A percentile compares a stretch with the other conserved stretches of the same genome.
These are phyloP conservation scores for Dichomitus squalens DNA, from an alignment of 1,284 basidiomycete genomes.

Conservation along the genomic window DNA sequence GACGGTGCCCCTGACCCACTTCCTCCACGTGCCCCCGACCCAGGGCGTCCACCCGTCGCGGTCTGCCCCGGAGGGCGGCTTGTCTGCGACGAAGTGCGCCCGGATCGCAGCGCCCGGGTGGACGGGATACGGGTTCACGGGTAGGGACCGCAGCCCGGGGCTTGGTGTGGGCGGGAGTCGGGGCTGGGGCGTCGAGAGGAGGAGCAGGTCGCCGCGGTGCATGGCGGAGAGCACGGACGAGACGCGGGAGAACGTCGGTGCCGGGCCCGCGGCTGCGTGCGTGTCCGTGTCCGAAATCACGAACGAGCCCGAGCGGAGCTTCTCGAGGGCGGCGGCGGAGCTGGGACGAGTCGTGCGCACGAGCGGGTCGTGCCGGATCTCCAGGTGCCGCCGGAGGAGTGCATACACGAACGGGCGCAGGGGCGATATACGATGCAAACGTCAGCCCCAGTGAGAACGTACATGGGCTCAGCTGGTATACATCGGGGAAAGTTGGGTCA, in stretches of 20 bases:
- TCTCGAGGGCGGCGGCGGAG: conserved; percentile 22
- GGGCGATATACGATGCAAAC: not conserved
- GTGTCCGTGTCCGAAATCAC: conserved; percentile 31
- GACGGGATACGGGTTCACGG: conserved; percentile 71
- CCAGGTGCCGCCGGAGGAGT: not conserved
- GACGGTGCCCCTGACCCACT: conserved; percentile 56
- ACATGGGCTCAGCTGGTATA: not conserved
- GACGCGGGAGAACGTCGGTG: conserved; percentile 45
- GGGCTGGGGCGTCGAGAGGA: conserved; percentile 40
- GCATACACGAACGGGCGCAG: not conserved
- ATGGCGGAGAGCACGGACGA: conserved; percentile 56
- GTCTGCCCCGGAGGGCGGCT: conserved; percentile 34
- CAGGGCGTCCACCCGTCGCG: conserved; percentile 52
- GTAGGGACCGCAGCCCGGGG: conserved; percentile 46
- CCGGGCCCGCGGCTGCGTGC: conserved; percentile 24
- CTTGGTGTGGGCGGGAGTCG: conserved; percentile 10
- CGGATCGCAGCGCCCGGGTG: conserved; percentile 50
- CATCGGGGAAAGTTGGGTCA: no score
- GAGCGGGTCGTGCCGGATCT: conserved; percentile 46
- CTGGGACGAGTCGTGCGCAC: conserved; percentile 15
- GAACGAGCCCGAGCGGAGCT: conserved; percentile 46
- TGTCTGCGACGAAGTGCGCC: conserved; percentile 57
- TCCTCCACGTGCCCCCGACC: conserved; percentile 54
- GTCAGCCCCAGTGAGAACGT: conserved; percentile 2
- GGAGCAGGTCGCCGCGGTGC: conserved; percentile 61